Evolutionary conservation across 306 rosid species (phyloP), one percentile per base, ranked within the genome.

Genomic region (Herpetospermum pedunculosum): DNA sequence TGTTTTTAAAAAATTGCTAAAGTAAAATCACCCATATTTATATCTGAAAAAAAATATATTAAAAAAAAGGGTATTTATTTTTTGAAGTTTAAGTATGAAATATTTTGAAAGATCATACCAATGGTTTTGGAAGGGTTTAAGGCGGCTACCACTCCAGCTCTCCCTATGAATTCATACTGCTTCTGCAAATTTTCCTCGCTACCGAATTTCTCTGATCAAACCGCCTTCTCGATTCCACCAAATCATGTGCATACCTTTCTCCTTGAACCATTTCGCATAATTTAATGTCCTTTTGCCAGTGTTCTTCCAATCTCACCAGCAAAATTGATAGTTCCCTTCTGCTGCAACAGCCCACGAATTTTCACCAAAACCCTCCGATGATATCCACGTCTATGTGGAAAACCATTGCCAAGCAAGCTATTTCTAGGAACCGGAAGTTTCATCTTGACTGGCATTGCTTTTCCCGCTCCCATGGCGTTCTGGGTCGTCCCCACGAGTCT

Each of bases 371-470:
- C 62, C 84, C 79, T 49, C 77, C 79, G 2, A 74, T 72, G 86
- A 75, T 87, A 72, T 82, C 85, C 18, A 63, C 98, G 49, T 80
- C 74, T 79, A 78, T 91, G 92, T 94, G 92, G 92, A 86, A 82
- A 21, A 84, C 55, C 82, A 44, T 82, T 50, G 87, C 90, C 34
- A 91, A 78, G 70, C 89, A 70, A 69, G 85, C 83, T 44, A 48
- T 85, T 67, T 75, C 59, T 11, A 76, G 70, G 46, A 77, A 75
- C 40, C 85, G 28, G 52, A 77, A 80, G 18, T 47, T 65, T 60
- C 76, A 75, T 26, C 29, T 67, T 38, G 53, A 43, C 25, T 43
- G 80, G 4, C 84, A 59, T 50, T 68, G 88, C 23, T 67, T 78
- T 12, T 49, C 80, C 8, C 58, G 79, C 34, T 62, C 82, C 41